Evolutionary conservation across 306 rosid species (phyloP), one percentile per base, ranked within the genome.

Genomic region (Quercus suber): DNA sequence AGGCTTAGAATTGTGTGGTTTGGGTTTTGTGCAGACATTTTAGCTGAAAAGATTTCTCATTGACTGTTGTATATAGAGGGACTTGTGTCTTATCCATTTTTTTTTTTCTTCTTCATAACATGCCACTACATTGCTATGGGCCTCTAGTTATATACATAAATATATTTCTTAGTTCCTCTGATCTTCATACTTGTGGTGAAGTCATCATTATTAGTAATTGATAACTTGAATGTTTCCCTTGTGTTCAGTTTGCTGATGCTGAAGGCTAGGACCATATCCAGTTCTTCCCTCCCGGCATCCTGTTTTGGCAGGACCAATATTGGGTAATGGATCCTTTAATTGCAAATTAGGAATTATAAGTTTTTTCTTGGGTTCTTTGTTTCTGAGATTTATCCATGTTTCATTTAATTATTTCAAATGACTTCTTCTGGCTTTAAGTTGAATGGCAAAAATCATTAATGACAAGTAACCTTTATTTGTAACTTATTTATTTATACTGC

Each of bases 201-300:
- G 23, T 67, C n/a, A n/a, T 19, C 52, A 19, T 33, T 33, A 18
- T 33, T 35, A 19, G 10, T 30, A 28, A 30, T 64, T 49, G 41
- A 64, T 64, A 35, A 13, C 52, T 67, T 67, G 27, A 67, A 67
- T 67, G 17, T 35, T 35, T 35, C 25, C 37, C 72, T 19, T 67
- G 51, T 67, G n/a, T 67, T 67, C 72, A 67, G 72, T 67, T 67
- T 67, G 72, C 72, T n/a, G 72, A 67, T 67, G 17, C 72, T 67
- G 72, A 67, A 18, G 72, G 72, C 35, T 67, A 67, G 28, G 52
- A 35, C 72, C 27, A 67, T n/a, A 67, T 67, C 72, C 72, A 35
- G 51, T 35, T 67, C 25, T 67, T 67, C 28, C 52, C 72, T 65
- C 27, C 72, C 52, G 35, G 72, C 37, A 35, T 67, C 72, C 72